phyloP scores from a whole-genome alignment of 345 rosid species.

The Syzygium grande region DNA sequence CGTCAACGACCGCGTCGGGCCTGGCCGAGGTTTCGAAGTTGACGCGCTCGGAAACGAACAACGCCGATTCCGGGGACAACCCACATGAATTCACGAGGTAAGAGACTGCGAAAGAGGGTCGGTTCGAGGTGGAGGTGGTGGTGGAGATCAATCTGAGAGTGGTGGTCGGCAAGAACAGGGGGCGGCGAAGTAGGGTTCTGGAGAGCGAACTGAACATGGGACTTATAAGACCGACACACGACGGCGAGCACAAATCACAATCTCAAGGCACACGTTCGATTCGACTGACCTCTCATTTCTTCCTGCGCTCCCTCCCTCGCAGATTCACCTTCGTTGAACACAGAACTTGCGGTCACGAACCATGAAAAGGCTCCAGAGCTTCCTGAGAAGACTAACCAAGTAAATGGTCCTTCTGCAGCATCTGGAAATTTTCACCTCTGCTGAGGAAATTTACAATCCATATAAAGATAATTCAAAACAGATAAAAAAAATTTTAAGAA shows the following conservation, averaged over 20 bases:
- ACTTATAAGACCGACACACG: neutral
- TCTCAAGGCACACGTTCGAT: neutral
- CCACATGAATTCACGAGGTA: neutral
- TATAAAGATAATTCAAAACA: neutral
- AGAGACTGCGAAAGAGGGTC: neutral
- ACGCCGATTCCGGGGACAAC: conserved; percentile 8
- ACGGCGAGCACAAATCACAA: neutral
- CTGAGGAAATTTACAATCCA: neutral
- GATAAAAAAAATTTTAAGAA: neutral
- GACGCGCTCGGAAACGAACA: neutral
- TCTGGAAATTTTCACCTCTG: neutral
- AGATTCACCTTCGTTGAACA: neutral
- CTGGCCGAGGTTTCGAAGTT: conserved; percentile 6
- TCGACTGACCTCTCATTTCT: neutral
- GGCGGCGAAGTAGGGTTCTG: neutral
- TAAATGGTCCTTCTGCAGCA: no score
- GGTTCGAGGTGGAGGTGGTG: neutral
- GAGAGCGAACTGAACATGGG: neutral
- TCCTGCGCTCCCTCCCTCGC: neutral
- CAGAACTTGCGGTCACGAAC: neutral
- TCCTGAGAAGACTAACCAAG: neutral
- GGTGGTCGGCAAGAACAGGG: neutral
- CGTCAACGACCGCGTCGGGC: conserved; percentile 2
- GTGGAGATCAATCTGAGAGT: neutral
- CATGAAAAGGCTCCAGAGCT: neutral